A percentile compares a stretch with the other conserved stretches of the same genome.
Evolutionary conservation across 352 stramenopile species (phyloP).

Genomic region (Blastocystis hominis): DNA sequence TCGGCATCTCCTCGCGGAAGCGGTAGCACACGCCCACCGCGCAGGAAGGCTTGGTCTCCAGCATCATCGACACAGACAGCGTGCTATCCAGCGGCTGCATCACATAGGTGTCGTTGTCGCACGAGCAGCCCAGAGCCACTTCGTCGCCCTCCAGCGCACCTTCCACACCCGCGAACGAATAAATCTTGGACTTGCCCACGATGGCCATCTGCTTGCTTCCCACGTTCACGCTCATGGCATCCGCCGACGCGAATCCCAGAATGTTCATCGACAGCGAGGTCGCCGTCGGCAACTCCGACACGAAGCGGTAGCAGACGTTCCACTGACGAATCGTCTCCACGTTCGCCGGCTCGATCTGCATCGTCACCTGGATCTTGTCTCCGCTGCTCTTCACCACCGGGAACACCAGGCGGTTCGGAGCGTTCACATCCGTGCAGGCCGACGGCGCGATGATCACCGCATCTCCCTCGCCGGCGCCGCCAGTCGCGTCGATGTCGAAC

Average conservation of each 20-base stretch:
- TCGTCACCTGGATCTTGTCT: background rate
- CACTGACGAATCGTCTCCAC: background rate
- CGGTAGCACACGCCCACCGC: constrained; percentile 42
- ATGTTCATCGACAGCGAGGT: background rate
- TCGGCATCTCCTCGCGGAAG: background rate
- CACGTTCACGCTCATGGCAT: background rate
- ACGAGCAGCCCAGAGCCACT: constrained; percentile 33
- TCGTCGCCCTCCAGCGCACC: background rate
- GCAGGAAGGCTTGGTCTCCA: background rate
- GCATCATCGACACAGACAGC: background rate
- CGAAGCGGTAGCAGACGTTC: constrained; percentile 39
- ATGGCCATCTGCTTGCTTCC: constrained; percentile 28
- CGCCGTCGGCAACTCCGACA: background rate
- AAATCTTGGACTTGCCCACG: constrained; percentile 29
- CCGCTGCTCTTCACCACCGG: constrained; percentile 8
- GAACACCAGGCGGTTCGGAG: constrained; percentile 26
- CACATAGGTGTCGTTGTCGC: background rate
- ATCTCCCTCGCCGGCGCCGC: constrained; percentile 2
- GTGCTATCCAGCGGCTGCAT: background rate
- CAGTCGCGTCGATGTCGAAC: background rate
- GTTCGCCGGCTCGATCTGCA: background rate
- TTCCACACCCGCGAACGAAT: constrained; percentile 1
- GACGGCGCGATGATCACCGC: constrained; percentile 1
- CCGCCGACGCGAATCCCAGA: background rate
- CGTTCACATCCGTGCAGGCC: constrained; percentile 18